phyloP scores from a whole-genome alignment of 192 early-diverging fungal species.

The Entomortierella parvispora region DNA sequence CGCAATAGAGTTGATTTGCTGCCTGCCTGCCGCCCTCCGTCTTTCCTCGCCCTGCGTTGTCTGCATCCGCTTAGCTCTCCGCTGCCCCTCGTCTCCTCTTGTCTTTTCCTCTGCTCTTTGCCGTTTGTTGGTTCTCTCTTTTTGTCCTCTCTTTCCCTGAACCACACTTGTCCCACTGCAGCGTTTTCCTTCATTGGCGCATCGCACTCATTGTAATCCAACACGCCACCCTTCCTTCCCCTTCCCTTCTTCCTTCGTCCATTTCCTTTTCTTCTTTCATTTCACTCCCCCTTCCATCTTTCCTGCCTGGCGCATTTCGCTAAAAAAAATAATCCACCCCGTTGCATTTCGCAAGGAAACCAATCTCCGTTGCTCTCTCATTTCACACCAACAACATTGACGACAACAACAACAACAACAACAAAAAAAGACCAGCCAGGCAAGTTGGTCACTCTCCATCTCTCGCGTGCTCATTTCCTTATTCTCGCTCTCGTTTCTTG shows the following conservation, averaged over 20 bases:
- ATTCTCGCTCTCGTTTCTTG: neutral
- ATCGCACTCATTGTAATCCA: too few species aligned
- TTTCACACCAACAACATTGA: neutral
- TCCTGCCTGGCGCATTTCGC: too few species aligned
- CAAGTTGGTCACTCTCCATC: neutral
- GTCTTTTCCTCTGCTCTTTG: neutral
- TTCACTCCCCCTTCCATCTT: too few species aligned
- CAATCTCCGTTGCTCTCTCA: too few species aligned
- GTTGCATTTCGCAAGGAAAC: too few species aligned
- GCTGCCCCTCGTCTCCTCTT: neutral
- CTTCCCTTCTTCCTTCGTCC: neutral
- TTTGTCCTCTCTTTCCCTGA: neutral
- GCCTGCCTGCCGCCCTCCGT: too few species aligned
- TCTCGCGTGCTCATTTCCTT: neutral
- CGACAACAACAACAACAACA: constrained; percentile 2
- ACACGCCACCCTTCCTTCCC: neutral
- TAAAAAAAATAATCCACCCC: too few species aligned
- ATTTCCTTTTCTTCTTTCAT: neutral
- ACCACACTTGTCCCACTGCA: too few species aligned
- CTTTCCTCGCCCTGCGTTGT: too few species aligned
- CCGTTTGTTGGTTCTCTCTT: neutral
- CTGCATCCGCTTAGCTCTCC: too few species aligned
- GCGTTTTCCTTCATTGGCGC: too few species aligned
- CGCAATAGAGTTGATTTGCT: too few species aligned
- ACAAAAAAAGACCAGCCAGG: neutral